Evolutionary conservation across 1,139 yeast genomes (phyloP), one percentile per base, ranked within the genome.

Genomic region (Citeromyces siamensis): DNA sequence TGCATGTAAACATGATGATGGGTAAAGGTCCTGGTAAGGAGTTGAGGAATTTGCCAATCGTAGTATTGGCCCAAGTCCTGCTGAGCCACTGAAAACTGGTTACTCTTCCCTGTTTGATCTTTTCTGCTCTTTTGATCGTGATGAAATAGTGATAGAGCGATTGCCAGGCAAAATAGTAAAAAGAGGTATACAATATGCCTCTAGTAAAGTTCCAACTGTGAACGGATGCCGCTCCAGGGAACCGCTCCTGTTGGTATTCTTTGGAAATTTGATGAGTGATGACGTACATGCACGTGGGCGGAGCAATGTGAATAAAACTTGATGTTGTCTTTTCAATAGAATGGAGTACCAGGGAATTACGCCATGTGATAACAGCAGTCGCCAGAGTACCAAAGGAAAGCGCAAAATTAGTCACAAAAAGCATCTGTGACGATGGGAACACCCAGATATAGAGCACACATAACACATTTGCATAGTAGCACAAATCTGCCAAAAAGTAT

Each of bases 341-440:
- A 52, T 90, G 98, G 36, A 90, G 65, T 6, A 90, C 97, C 40
- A 90, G 66, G 6, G 95, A 86, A 53, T 90, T 90, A 49, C 95
- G 68, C 98, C 98, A 90, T 0, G 96, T 84, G 29, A 88, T 78
- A 14, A 90, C 95, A 0, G 97, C 97, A 71, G 85, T 88, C 7
- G 95, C 73, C 38, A 90, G 60, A 0, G 96, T 84, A 1, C 97
- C 97, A 62, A 81, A 76, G 2, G 94, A 71, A 41, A 90, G 71
- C 10, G 95, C 81, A 58, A 84, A 88, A 46, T 93, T 86, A 7
- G 90, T 70, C 19, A 84, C 73, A 56, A 81, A 88, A 32, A 90
- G 61, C 40, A 76, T 68, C 33, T 67, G 66, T 1, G 94, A 83
- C 33, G 65, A 52, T 0, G 98, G 96, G 44, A 78, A 74, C 5